These are phyloP conservation scores for Fusarium anthophilum DNA, from an alignment of 2,329 filamentous ascomycete genomes.

Conservation along the genomic window DNA sequence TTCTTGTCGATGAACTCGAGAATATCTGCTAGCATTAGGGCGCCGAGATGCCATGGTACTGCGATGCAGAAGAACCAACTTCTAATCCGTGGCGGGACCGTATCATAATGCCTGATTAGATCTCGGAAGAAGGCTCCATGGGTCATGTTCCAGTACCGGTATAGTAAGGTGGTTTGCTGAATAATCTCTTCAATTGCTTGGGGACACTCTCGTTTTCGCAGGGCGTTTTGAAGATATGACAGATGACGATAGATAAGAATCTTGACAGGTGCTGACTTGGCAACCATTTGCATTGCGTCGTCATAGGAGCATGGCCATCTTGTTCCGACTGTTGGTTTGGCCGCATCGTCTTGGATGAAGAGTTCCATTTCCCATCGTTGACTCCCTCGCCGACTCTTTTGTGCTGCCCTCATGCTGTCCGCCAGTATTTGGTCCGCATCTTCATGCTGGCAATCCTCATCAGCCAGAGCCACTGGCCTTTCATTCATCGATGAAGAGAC, in stretches of 20 bases:
- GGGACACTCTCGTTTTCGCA: not conserved
- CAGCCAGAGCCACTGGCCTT: rapidly evolving
- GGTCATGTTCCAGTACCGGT: not conserved
- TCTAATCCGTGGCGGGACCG: not conserved
- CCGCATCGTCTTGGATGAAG: not conserved
- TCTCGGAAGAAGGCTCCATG: not conserved
- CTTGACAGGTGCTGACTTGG: not conserved
- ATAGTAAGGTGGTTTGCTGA: not conserved
- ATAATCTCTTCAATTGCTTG: not conserved
- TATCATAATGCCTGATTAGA: not conserved
- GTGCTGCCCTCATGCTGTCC: not conserved
- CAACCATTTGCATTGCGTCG: not conserved
- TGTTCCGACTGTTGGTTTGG: not conserved
- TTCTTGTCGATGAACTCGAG: not conserved
- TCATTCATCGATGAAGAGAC: not conserved
- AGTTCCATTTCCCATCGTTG: not conserved
- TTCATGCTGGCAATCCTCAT: not conserved
- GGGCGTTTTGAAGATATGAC: not conserved
- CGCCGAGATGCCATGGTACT: not conserved
- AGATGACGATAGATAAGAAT: not conserved
- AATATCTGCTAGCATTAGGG: not conserved
- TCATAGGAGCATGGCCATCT: not conserved
- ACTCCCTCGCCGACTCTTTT: not conserved
- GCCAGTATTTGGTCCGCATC: not conserved
- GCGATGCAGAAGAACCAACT: not conserved